Evolutionary conservation across 75 land plant genomes (phyloP).

Genomic region (Adiantum capillusveneris): DNA sequence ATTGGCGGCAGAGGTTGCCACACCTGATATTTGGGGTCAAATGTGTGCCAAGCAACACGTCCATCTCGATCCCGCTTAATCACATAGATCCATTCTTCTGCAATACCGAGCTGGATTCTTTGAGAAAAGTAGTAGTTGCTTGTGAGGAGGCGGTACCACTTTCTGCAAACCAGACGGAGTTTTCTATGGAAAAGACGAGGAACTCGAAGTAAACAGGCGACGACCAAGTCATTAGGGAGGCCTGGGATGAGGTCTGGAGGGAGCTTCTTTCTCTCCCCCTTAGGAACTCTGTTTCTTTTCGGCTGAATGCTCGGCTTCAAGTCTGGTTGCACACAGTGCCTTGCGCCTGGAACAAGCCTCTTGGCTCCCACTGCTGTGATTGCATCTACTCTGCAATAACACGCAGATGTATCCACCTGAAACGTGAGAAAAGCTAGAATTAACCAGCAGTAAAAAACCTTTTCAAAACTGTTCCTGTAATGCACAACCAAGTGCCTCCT

Average conservation of each 20-base stretch:
- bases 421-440: too few relatives aligned
- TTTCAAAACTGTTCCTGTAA: not conserved
- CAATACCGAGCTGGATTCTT: slow-evolving; percentile 49
- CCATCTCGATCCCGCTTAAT: slow-evolving; percentile 64
- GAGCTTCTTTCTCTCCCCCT: slow-evolving; percentile 36
- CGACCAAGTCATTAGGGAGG: slow-evolving; percentile 70
- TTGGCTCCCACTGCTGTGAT: slow-evolving; percentile 52
- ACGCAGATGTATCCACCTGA: slow-evolving; percentile 41
- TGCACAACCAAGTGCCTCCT: too few relatives aligned
- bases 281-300: slow-evolving; percentile 25
- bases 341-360: slow-evolving; percentile 62
- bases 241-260: slow-evolving; percentile 59
- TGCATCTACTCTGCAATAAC: slow-evolving; percentile 51
- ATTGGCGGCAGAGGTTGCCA: slow-evolving; percentile 74
- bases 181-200: slow-evolving; percentile 54
- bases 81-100: slow-evolving; percentile 72
- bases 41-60: slow-evolving; percentile 68
- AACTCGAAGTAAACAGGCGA: slow-evolving; percentile 59
- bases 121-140: slow-evolving; percentile 61
- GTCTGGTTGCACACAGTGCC: slow-evolving; percentile 57
- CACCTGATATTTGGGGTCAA: slow-evolving; percentile 56
- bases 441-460: not conserved
- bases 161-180: slow-evolving; percentile 58
- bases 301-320: slow-evolving; percentile 45
- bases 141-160: slow-evolving; percentile 54